Conservation (phyloP, 257 asterid genomes). For the Nicotiana obtusifolia region DNA sequence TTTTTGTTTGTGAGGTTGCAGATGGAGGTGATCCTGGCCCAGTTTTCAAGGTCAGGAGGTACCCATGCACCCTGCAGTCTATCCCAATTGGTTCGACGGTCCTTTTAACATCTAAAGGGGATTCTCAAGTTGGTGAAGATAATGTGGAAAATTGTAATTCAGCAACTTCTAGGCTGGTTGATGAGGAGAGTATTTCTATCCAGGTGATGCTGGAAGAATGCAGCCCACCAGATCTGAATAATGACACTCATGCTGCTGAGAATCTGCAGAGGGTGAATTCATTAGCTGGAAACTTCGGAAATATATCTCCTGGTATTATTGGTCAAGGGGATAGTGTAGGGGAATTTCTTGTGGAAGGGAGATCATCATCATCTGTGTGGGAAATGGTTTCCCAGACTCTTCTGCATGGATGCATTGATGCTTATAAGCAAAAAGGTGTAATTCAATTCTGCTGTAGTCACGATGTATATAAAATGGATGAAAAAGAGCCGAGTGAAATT, state of each 20-base stretch:
- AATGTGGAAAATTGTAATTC: conserved; percentile 29
- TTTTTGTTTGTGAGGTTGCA: conserved; percentile 69
- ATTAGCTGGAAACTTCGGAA: conserved; percentile 29
- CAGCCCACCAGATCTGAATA: conserved; percentile 57
- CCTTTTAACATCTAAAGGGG: conserved; percentile 38
- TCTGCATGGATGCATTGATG: conserved; percentile 37
- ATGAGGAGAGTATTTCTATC: conserved; percentile 62
- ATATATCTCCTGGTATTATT: conserved; percentile 18
- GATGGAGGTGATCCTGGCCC: conserved; percentile 94
- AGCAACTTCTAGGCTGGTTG: conserved; percentile 34
- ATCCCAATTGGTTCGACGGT: conserved; percentile 58
- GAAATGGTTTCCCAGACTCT: conserved; percentile 53
- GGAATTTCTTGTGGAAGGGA: conserved; percentile 67
- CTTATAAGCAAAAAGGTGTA: conserved; percentile 57
- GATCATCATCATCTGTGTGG: conserved; percentile 70
- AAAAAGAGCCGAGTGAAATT: conserved; percentile 22
- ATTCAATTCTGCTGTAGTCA: conserved; percentile 65
- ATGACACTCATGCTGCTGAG: conserved; percentile 30
- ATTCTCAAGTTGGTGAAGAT: conserved; percentile 34
- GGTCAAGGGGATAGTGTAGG: conserved; percentile 49
- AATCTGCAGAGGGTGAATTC: conserved; percentile 30
- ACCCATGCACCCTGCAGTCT: conserved; percentile 65
- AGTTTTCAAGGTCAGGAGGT: conserved; percentile 58
- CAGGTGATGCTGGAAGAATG: conserved; percentile 60
- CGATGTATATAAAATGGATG: conserved; percentile 26